Conservation (phyloP, 768 basidiomycete species). For the Leccinellum albellum region DNA sequence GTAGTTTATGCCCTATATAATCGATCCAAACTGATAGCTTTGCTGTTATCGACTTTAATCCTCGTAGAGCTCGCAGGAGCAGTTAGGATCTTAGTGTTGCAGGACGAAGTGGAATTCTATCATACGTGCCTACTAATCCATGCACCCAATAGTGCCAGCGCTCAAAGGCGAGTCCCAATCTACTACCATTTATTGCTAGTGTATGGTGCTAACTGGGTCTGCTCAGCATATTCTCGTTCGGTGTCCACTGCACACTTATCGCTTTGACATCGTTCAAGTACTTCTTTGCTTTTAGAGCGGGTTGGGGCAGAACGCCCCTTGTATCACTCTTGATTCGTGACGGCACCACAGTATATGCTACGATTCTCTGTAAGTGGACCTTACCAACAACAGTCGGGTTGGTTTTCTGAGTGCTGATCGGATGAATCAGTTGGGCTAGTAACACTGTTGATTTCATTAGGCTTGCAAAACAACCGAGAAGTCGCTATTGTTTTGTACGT, state of each 20-base stretch:
- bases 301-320: conserved; percentile 18
- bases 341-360: conserved; percentile 8
- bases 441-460: not conserved
- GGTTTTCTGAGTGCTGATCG: not conserved
- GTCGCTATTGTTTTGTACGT: conserved; percentile 13
- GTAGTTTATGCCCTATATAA: conserved; percentile 22
- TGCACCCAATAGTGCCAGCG: not conserved
- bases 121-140: conserved; percentile 11
- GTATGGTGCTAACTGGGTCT: not conserved
- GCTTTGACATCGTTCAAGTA: conserved; percentile 20
- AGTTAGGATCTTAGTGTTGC: conserved; percentile 1
- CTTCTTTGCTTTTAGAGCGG: conserved; percentile 8
- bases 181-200: not conserved
- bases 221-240: conserved; percentile 13
- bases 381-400: not conserved
- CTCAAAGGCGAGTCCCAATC: conserved; percentile 11
- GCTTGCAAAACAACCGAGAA: not conserved
- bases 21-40: conserved; percentile 8
- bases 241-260: conserved; percentile 15
- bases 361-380: conserved; percentile 6
- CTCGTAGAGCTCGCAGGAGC: conserved; percentile 2
- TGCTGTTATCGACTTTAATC: conserved; percentile 7
- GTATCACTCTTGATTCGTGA: conserved; percentile 22
- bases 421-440: not conserved
- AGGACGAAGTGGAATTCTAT: not conserved